Evolutionary conservation across 805 yeast species (phyloP), one percentile per base, ranked within the genome.

Genomic region (Hanseniaspora vineae): DNA sequence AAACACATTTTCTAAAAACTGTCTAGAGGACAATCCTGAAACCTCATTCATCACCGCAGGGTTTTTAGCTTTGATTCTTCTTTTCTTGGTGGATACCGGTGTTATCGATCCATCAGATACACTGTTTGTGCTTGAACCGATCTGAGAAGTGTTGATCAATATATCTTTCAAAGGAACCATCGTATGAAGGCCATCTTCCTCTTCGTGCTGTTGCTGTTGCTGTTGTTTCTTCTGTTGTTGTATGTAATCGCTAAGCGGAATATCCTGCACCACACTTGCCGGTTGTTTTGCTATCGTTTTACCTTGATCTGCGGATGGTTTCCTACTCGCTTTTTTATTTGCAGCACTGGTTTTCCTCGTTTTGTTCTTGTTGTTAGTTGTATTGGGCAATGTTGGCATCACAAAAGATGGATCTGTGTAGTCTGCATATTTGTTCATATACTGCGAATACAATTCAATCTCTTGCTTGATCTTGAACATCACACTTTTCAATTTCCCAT

Each of bases 401-500:
- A 44, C 44, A 14, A 46, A 42, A 6, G 49, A 43, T 4, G 49
- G 46, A 37, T 47, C 29, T 23, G 29, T 47, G 18, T 47, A 46
- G 14, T 40, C 20, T n/a, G 44, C 35, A 20, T 46, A 44, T 39
- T 47, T 47, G 32, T 39, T 42, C 15, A 48, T 19, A 19, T 48
- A 48, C 17, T 51, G 51, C 39, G 56, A 52, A 50, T 57, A 57
- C 37, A 52, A 46, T 35, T 55, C 57, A 9, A 57, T 56, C 50
- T 56, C 59, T 35, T 57, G 59, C 42, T 50, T 51, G 44, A 56
- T 47, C 43, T 52, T 51, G 29, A 51, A 51, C n/a, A 57, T 52
- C 29, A 57, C 60, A 40, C 51, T 50, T 44, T 54, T 56, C 46
- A 57, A 44, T 46, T 57, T 55, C 44, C 57, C 55, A 51, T 58